Evolutionary conservation across 352 stramenopile species (phyloP).

Genomic region (Globisporangium takayamanum): DNA sequence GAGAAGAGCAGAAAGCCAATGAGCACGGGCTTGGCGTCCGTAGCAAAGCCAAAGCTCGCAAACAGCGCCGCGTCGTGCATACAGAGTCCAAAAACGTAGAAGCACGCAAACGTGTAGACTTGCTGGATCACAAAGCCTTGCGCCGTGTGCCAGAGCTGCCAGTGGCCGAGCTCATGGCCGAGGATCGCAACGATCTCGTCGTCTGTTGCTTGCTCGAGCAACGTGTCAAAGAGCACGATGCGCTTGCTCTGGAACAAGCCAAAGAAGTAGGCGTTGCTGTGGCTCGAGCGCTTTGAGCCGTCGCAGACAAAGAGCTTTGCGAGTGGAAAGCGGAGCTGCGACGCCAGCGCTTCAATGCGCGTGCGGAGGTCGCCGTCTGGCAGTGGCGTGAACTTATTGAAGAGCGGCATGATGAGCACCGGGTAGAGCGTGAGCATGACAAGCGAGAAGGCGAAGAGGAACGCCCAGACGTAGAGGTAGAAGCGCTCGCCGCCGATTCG

Average conservation of each 20-base stretch:
- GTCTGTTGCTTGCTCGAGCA: conserved; percentile 90
- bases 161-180: conserved; percentile 96
- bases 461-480: conserved; percentile 93
- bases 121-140: conserved; percentile 93
- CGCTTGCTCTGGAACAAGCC: conserved; percentile 97
- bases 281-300: conserved; percentile 93
- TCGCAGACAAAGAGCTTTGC: conserved; percentile 98
- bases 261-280: conserved; percentile 89
- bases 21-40: conserved; percentile 43
- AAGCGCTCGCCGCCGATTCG: conserved; percentile 67
- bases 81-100: conserved; percentile 77
- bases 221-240: conserved; percentile 96
- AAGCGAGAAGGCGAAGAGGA: conserved; percentile 91
- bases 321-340: conserved; percentile 90
- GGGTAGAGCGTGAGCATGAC: conserved; percentile 96
- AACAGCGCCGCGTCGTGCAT: conserved; percentile 78
- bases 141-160: conserved; percentile 94
- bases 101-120: conserved; percentile 64
- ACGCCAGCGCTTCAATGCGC: conserved; percentile 91
- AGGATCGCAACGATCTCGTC: conserved; percentile 96
- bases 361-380: conserved; percentile 86
- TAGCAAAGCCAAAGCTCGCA: conserved; percentile 69
- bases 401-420: conserved; percentile 95
- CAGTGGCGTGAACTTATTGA: conserved; percentile 94
- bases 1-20: conserved; percentile 85